Conservation (phyloP, 2,329 filamentous ascomycete genomes). For the Botryotinia narcissicola region DNA sequence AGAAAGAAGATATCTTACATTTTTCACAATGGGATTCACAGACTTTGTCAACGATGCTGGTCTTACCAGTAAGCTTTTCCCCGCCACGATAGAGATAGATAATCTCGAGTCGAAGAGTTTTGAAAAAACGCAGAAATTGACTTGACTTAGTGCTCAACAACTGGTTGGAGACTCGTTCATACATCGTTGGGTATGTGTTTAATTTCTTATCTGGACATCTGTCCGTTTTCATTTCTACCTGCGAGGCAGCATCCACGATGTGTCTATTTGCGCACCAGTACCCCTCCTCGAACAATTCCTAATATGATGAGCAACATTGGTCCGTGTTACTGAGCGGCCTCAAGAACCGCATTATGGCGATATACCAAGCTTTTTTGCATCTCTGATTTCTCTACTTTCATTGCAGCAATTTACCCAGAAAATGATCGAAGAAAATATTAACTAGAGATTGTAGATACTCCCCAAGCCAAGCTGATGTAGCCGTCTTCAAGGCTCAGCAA, state of each 20-base stretch:
- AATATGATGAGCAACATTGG: conserved; percentile 83
- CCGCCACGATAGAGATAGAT: background rate
- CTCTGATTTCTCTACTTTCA: conserved; percentile 57
- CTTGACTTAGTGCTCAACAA: conserved; percentile 61
- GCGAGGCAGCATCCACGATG: conserved; percentile 24
- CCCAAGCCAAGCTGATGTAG: conserved; percentile 93
- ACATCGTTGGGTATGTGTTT: conserved; percentile 74
- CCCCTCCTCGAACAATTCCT: conserved; percentile 32
- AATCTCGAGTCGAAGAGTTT: conserved; percentile 21
- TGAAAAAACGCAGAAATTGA: conserved; percentile 32
- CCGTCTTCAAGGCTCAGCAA: conserved; percentile 86
- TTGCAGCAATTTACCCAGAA: conserved; percentile 25
- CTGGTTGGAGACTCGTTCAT: conserved; percentile 73
- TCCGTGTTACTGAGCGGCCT: conserved; percentile 94
- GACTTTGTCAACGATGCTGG: conserved; percentile 66
- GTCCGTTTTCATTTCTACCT: conserved; percentile 24
- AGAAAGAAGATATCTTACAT: conserved; percentile 18
- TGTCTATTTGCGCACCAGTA: conserved; percentile 26
- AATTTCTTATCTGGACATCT: conserved; percentile 20
- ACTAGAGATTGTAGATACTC: conserved; percentile 43
- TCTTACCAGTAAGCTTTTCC: conserved; percentile 49
- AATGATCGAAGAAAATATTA: conserved; percentile 19
- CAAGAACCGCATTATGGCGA: conserved; percentile 88
- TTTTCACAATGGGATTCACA: conserved; percentile 61
- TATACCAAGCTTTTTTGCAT: conserved; percentile 70